Evolutionary conservation across 2,329 filamentous ascomycete species (phyloP), one percentile per base, ranked within the genome.

Genomic region (Ceratocystiopsis brevicomis): DNA sequence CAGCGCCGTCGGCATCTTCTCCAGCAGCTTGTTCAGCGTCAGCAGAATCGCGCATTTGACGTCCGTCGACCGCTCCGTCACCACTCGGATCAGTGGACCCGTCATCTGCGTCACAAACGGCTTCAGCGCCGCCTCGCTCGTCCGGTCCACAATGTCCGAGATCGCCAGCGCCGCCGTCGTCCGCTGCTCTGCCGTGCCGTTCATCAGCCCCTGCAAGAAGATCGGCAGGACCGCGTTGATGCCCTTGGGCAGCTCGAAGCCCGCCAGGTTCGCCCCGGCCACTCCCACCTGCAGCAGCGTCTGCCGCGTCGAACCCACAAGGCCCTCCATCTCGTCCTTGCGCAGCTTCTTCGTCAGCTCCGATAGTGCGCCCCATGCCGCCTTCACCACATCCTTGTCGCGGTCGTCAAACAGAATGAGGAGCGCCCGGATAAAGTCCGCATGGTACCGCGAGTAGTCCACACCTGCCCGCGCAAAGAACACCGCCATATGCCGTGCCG

Each of bases 101-200:
- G 92, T 96, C 53, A 98, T 95, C 56, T 95, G 87, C 30, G 88
- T 95, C 47, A 98, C 90, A 54, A 92, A 96, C 9, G 87, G 85
- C 61, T 90, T 92, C 49, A 98, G 67, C 17, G 87, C 78, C 46
- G 86, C 79, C 51, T 85, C 76, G 59, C 79, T 88, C 21, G 90
- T 92, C 45, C 90, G 78, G 62, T 96, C 90, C 50, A 96, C 81
- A 51, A 98, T 82, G 57, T 98, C 92, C 3, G 87, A 93, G 52
- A 98, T 92, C 45, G 84, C 90, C 49, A 96, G 69, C 39, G 92
- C 90, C 45, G 90, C 78, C 57, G 92, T 83, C 21, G 85, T 90
- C 57, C 87, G 75, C 64, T 98, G 90, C 6, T 98, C 90, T 15
- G 82, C 68, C 35, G 81, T 87, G 45, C 90, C 92, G 54, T 98